A percentile compares a stretch with the other conserved stretches of the same genome.
phyloP scores from a whole-genome alignment of 1,284 basidiomycete species.

The Paramarasmius palmivorus region DNA sequence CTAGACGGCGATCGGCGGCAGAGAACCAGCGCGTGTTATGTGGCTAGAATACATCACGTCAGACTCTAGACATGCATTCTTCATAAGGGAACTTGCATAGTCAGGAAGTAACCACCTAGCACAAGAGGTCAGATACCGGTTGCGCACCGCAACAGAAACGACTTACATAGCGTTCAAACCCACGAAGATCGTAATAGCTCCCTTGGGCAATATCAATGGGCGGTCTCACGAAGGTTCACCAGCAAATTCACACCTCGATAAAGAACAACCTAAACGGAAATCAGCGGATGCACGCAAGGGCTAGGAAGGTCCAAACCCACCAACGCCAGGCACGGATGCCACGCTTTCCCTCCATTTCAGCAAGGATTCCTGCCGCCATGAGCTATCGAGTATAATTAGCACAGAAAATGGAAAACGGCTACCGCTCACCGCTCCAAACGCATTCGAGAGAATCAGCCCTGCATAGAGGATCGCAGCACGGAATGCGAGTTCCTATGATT shows the following conservation, averaged over 20 bases:
- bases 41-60: constrained; percentile 36
- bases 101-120: constrained; percentile 55
- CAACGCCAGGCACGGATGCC: constrained; percentile 76
- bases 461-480: constrained; percentile 71
- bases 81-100: constrained; percentile 37
- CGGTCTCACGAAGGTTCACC: constrained; percentile 1
- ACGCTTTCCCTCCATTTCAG: constrained; percentile 64
- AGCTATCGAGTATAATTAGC: constrained; percentile 34
- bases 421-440: constrained; percentile 64
- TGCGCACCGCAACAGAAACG: neutral
- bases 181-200: constrained; percentile 54
- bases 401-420: constrained; percentile 5
- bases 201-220: constrained; percentile 32
- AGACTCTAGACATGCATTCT: neutral
- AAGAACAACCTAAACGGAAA: constrained; percentile 51
- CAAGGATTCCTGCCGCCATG: constrained; percentile 70
- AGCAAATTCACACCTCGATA: constrained; percentile 46
- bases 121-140: neutral
- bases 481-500: constrained; percentile 58
- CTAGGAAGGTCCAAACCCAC: constrained; percentile 29
- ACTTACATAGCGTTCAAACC: constrained; percentile 58
- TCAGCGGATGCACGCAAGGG: neutral
- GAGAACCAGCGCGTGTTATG: constrained; percentile 69
- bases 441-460: constrained; percentile 73
- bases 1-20: constrained; percentile 58